Base-by-base conservation (phyloP, 345 rosid species). In the Corchorus olitorius region DNA sequence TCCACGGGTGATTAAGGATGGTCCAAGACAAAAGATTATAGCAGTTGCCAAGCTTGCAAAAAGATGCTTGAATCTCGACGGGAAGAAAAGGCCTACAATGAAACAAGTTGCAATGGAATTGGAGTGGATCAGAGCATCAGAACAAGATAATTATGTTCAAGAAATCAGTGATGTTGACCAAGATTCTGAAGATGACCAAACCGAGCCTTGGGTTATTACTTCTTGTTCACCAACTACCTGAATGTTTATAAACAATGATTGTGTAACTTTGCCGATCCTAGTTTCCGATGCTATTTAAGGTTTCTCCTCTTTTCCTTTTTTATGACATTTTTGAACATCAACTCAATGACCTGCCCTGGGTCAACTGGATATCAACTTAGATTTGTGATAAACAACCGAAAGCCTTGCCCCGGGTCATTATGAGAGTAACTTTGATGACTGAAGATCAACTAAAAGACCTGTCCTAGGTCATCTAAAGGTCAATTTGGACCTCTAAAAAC, bases 31-130 rank as follows among this genome's bases (percentile, higher is more conserved):
- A 15, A 33, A 66, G 12, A 17, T 66, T 16, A 46, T 41, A 7
- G 53, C 50, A 45, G 33, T 66, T 43, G 70, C 70, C 39, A 45
- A 19, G 10, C 52, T 66, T 5, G 70, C 70, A 16, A 16, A 66
- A 16, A 16, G 52, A 46, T 66, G 70, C 70, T 66, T 66, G 53
- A 66, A 22, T 19, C 45, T 66, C 22, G 43, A 22, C 4, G 70
- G 70, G 4, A 43, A 46, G 33, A 66, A 43, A 22, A 34, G 62
- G 33, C 75, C 63, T 8, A 72, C 46, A 0, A 74, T 74, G 76
- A 73, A 45, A 60, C 15, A 73, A 59, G 54, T 60, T 59, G 53
- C 76, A 37, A 39, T 52, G 43, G 73, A 70, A 10, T 34, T 50
- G 35, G 73, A 20, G 41, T 2, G 41, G 4, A 70, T 70, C 27